Conservation (phyloP, 2,329 filamentous ascomycete species). For the Conoideocrella luteorostrata region DNA sequence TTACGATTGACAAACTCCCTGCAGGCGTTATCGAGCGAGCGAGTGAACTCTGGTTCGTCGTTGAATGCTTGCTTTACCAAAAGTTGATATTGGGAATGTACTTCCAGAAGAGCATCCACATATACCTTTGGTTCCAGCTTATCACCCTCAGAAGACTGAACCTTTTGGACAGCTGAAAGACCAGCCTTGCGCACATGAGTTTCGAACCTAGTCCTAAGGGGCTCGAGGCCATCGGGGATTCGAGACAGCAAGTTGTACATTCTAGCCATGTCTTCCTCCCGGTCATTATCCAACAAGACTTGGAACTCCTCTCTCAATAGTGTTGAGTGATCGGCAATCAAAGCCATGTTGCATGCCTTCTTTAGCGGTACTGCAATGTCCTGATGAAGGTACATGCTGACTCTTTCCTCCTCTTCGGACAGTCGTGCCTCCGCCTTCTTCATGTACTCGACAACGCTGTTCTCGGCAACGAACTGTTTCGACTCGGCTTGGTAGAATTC, state of each 20-base stretch:
- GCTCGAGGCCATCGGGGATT: conserved; percentile 87
- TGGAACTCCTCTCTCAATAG: conserved; percentile 96
- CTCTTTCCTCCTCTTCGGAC: conserved; percentile 89
- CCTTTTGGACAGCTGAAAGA: conserved; percentile 81
- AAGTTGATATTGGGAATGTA: conserved; percentile 87
- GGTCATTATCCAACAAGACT: conserved; percentile 83
- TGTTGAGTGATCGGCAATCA: conserved; percentile 81
- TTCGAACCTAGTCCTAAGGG: conserved; percentile 81
- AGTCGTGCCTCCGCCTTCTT: conserved; percentile 93
- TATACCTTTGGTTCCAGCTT: conserved; percentile 94
- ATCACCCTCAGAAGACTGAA: conserved; percentile 77
- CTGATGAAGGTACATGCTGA: conserved; percentile 81
- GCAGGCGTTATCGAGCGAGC: conserved; percentile 93
- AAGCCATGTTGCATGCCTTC: conserved; percentile 78
- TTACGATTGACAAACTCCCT: conserved; percentile 98
- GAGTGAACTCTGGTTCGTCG: conserved; percentile 93
- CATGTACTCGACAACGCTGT: conserved; percentile 98
- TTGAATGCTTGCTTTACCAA: conserved; percentile 90
- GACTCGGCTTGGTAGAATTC: conserved; percentile 89
- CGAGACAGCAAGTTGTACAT: conserved; percentile 92
- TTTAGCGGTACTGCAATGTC: conserved; percentile 83
- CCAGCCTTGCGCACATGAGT: conserved; percentile 88
- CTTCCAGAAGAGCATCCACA: conserved; percentile 88
- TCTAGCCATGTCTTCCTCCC: conserved; percentile 88
- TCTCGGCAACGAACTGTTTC: conserved; percentile 89